Percentiles rank a stretch among this genome's conserved stretches.
Conservation (phyloP, 331 rosid genomes). For the Dryas integrifolia region DNA sequence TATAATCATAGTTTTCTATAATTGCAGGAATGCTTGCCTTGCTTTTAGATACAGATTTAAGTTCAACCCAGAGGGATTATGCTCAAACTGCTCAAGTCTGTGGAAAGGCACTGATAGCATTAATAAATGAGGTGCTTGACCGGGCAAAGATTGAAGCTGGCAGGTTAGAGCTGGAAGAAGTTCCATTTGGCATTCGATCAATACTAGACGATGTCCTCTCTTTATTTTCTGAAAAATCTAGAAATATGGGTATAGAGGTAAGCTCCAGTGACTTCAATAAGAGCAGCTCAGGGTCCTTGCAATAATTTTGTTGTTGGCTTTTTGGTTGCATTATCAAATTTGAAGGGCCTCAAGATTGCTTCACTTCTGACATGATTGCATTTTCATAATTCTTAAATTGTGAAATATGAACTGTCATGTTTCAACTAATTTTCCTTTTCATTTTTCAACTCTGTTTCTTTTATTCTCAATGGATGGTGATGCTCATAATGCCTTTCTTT, state of each 20-base stretch:
- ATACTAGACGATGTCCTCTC: slow-evolving; percentile 95
- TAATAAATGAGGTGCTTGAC: slow-evolving; percentile 97
- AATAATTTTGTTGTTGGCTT: neutral
- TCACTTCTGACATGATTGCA: neutral
- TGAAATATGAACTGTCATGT: slow-evolving; percentile 11
- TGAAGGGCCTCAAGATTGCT: neutral
- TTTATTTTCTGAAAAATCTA: slow-evolving; percentile 89
- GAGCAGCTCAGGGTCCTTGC: neutral
- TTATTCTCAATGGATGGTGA: slow-evolving; percentile 15
- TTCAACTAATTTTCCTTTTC: slow-evolving; percentile 4
- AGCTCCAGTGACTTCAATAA: slow-evolving; percentile 10
- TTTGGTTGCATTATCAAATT: slow-evolving; percentile 2
- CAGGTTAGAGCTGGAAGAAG: slow-evolving; percentile 93
- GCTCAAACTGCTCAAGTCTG: slow-evolving; percentile 97
- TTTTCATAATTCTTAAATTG: neutral
- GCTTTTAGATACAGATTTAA: slow-evolving; percentile 85
- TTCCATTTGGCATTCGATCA: slow-evolving; percentile 85
- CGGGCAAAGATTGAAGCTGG: slow-evolving; percentile 97
- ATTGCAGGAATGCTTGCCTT: slow-evolving; percentile 92
- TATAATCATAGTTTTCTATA: slow-evolving; percentile 19
- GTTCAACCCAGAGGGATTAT: slow-evolving; percentile 89
- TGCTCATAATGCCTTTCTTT: slow-evolving; percentile 18
- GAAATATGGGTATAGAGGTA: slow-evolving; percentile 94
- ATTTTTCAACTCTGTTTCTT: slow-evolving; percentile 1
- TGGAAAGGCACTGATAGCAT: slow-evolving; percentile 87